phyloP scores from a whole-genome alignment of 768 basidiomycete genomes.

The Obba rivulosa region DNA sequence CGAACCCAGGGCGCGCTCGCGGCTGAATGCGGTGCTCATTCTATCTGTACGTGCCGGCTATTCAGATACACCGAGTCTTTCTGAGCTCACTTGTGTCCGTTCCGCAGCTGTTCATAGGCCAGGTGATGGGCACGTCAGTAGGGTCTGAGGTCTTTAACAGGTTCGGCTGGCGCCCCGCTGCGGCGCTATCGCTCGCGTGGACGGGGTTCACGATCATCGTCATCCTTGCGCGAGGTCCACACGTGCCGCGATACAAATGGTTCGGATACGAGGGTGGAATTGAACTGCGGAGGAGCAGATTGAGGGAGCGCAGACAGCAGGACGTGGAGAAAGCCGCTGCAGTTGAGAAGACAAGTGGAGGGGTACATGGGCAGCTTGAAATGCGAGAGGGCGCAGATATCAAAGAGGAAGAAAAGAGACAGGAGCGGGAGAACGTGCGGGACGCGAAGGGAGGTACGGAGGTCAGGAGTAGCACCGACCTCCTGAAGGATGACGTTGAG shows the following conservation, averaged over 20 bases:
- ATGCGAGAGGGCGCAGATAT: background rate
- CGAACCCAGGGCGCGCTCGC: slow-evolving; percentile 30
- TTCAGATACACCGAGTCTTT: background rate
- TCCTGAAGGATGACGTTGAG: no score
- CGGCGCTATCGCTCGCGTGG: slow-evolving; percentile 55
- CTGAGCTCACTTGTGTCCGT: background rate
- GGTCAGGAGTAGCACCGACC: background rate
- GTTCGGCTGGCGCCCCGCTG: slow-evolving; percentile 66
- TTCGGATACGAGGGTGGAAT: slow-evolving; percentile 58
- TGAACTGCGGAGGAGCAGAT: slow-evolving; percentile 7
- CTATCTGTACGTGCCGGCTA: slow-evolving; percentile 45
- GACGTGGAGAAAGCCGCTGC: background rate
- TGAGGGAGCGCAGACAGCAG: slow-evolving; percentile 1
- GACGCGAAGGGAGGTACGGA: background rate
- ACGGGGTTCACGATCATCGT: slow-evolving; percentile 50
- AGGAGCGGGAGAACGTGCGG: background rate
- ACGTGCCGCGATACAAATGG: slow-evolving; percentile 50
- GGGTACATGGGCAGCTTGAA: no score
- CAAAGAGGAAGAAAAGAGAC: background rate
- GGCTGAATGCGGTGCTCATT: slow-evolving; percentile 73
- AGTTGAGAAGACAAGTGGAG: background rate
- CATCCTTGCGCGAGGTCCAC: slow-evolving; percentile 65
- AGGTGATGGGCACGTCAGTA: slow-evolving; percentile 77
- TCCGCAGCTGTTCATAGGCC: slow-evolving; percentile 59
- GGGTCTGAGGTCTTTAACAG: slow-evolving; percentile 66